phyloP scores from a whole-genome alignment of 1,284 basidiomycete genomes.

The Rhodotorula sp. region DNA sequence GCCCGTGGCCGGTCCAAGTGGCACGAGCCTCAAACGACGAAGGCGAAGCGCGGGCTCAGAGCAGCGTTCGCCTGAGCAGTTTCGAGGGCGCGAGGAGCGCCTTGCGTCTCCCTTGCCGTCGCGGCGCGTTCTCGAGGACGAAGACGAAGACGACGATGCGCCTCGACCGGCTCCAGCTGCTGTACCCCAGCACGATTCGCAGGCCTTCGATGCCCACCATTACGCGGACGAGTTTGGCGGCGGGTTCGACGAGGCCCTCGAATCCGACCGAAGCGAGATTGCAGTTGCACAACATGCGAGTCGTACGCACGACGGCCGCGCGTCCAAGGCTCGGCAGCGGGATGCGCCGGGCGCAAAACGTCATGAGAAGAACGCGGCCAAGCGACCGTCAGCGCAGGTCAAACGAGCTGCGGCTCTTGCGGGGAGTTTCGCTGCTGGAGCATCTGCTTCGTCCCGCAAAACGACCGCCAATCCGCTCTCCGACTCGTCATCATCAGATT shows the following conservation, averaged over 20 bases:
- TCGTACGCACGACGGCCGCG: no score
- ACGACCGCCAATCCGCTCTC: no score
- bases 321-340: not conserved
- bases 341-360: no score
- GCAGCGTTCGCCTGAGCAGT: not conserved
- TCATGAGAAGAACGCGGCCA: no score
- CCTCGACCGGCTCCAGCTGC: not conserved
- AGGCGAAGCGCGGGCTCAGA: not conserved
- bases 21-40: not conserved
- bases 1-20: not conserved
- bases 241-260: not conserved
- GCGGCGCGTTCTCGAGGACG: not conserved
- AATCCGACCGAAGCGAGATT: not conserved
- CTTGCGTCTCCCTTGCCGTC: not conserved
- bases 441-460: no score
- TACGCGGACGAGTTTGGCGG: constrained; percentile 5
- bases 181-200: not conserved
- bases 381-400: not conserved
- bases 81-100: not conserved
- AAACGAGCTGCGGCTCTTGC: not conserved
- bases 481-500: no score
- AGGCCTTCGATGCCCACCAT: not conserved
- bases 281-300: not conserved
- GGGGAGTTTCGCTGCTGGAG: no score
- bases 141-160: not conserved